Conservation (phyloP, 371 early-diverging fungal species). For the Fennellomyces sp. region DNA sequence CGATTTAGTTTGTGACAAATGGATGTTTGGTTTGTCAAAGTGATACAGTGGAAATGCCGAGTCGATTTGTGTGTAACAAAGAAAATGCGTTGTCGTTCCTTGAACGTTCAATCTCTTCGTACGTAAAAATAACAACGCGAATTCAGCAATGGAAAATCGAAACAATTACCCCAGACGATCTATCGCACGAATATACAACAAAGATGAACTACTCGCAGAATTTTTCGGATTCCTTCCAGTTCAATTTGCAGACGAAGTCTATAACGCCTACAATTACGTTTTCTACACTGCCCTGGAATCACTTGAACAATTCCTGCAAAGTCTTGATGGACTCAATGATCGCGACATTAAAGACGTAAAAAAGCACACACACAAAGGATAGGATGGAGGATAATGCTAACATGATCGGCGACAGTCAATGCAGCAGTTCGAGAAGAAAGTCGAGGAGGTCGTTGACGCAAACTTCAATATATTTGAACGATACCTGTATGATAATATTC, state of each 20-base stretch:
- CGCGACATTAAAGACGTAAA: background rate
- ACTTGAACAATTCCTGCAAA: conserved; percentile 8
- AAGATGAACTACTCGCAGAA: conserved; percentile 18
- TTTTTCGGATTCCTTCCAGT: conserved; percentile 14
- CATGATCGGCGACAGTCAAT: conserved; percentile 1
- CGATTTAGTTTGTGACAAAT: too few relatives aligned
- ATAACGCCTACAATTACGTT: conserved; percentile 16
- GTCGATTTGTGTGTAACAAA: too few relatives aligned
- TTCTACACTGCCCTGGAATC: conserved; percentile 8
- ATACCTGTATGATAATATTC: conserved; percentile 18
- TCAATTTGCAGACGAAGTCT: conserved; percentile 12
- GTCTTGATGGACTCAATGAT: background rate
- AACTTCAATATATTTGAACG: conserved; percentile 16
- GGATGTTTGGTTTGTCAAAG: too few relatives aligned
- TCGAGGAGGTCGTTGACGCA: conserved; percentile 16
- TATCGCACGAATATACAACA: conserved; percentile 6
- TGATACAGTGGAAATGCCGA: too few relatives aligned
- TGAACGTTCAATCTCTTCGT: too few relatives aligned
- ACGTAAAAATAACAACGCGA: background rate
- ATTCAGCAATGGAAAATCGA: background rate
- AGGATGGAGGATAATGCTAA: background rate
- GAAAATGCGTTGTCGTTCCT: too few relatives aligned
- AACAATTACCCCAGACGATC: conserved; percentile 5
- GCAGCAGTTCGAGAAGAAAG: conserved; percentile 5
- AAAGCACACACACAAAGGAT: background rate